Evolutionary conservation across 2,329 filamentous ascomycete species (phyloP), one percentile per base, ranked within the genome.

Genomic region (Teratosphaeria nubilosa): DNA sequence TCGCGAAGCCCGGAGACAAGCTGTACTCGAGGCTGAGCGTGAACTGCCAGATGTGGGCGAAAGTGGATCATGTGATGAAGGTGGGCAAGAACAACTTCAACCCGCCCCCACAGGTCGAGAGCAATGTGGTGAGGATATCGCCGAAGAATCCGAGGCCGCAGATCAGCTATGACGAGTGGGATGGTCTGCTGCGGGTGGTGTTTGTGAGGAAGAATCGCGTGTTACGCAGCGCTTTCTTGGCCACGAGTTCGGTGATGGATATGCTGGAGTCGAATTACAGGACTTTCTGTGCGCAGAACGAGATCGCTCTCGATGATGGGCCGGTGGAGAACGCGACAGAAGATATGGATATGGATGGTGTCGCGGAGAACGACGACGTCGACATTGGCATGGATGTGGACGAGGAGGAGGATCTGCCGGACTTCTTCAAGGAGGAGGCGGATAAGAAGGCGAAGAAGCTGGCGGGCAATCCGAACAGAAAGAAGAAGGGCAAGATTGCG

Each of bases 71-170:
- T 67, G 85, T 95, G 65, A 90, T 95, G 86, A 96, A 96, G 76
- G 92, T 97, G 52, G 91, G 91, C 63, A 88, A 87, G 75, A 94
- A 95, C 75, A 97, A 97, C 77, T 99, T 97, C 81, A 90, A 90
- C 62, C 94, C 94, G 0, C 92, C 94, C 0, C 94, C 94, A 9
- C 84, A 90, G 69, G 94, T 99, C 59, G 94, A 99, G 74, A 90
- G 85, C 7, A 91, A 87, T 59, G 91, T 96, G 6, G 91, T 96
- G 53, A 83, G 91, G 60, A 87, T 96, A 64, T 89, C 92, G 70
- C 91, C 91, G 24, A 95, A 96, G 77, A 81, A 83, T 41, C 91
- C 91, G 11, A 78, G 90, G 41, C 92, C 92, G 56, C 86, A 90
- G 65, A 91, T 97, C 63, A 89, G 85, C 70, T 97, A 92, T 75